These are phyloP conservation scores for Magnusiomyces sp. DNA, from an alignment of 1,139 yeast species.

Conservation along the genomic window DNA sequence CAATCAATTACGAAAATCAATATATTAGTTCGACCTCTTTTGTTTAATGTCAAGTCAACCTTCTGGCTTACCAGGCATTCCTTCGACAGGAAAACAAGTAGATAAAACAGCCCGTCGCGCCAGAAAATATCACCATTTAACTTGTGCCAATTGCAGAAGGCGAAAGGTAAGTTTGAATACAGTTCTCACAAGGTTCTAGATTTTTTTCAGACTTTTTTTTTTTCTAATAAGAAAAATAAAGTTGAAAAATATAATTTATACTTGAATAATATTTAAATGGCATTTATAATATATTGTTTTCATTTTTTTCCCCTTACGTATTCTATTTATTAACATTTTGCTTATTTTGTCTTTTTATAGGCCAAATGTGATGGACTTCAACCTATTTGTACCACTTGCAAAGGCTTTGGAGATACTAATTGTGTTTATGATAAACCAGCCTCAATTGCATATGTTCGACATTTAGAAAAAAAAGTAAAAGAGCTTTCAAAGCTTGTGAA, in stretches of 20 bases:
- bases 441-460: slow-evolving; percentile 15
- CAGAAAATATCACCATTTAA: slow-evolving; percentile 13
- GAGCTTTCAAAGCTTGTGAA: slow-evolving; percentile 8
- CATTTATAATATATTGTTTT: too few relatives aligned
- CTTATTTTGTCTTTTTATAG: not conserved
- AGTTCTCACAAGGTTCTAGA: too few relatives aligned
- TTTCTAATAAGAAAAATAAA: not conserved
- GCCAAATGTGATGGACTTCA: slow-evolving; percentile 14
- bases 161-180: slow-evolving; percentile 11
- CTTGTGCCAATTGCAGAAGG: slow-evolving; percentile 14
- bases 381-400: slow-evolving; percentile 13
- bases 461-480: slow-evolving; percentile 12
- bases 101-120: slow-evolving; percentile 3
- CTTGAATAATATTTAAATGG: too few relatives aligned
- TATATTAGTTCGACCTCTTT: not conserved
- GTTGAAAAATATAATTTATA: too few relatives aligned
- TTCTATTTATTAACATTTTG: not conserved
- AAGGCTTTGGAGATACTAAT: slow-evolving; percentile 10
- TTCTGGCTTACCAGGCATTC: not conserved
- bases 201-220: too few relatives aligned
- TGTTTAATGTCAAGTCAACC: slow-evolving; percentile 1
- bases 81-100: slow-evolving; percentile 1
- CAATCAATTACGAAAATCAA: too few relatives aligned
- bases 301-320: too few relatives aligned
- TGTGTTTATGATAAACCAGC: slow-evolving; percentile 15